Evolutionary conservation across 345 rosid species (phyloP).

Genomic region (Crucihimalaya himalaica): DNA sequence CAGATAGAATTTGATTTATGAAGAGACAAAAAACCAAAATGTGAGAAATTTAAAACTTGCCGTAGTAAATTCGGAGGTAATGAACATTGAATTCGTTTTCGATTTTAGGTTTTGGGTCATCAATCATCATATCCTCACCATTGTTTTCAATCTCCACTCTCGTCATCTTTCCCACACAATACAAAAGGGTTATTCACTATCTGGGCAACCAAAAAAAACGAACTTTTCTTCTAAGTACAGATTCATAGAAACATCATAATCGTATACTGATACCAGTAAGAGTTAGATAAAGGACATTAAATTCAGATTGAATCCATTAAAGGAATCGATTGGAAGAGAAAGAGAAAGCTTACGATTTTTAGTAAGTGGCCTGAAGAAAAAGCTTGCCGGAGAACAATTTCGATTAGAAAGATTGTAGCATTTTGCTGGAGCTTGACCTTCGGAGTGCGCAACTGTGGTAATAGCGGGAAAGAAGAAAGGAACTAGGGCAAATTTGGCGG

Average conservation of each 20-base stretch:
- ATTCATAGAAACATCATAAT: not conserved
- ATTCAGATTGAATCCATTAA: not conserved
- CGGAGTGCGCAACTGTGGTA: not conserved
- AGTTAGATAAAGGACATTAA: not conserved
- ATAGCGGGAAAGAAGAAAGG: slow-evolving; percentile 27
- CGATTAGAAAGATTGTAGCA: no score
- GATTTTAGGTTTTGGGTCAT: slow-evolving; percentile 40
- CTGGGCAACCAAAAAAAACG: not conserved
- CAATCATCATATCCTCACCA: slow-evolving; percentile 63
- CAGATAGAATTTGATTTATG: not conserved
- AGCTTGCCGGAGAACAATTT: not conserved
- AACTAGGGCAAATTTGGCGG: slow-evolving; percentile 34
- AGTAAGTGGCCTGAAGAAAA: no score
- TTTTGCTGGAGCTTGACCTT: no score
- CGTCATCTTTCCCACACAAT: slow-evolving; percentile 37
- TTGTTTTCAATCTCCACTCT: slow-evolving; percentile 47
- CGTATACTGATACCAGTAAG: not conserved
- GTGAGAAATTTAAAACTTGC: slow-evolving; percentile 34
- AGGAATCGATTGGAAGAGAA: not conserved
- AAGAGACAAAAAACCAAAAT: not conserved
- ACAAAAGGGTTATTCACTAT: not conserved
- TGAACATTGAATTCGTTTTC: slow-evolving; percentile 54
- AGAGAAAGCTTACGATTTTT: slow-evolving; percentile 7
- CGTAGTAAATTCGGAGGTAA: slow-evolving; percentile 70
- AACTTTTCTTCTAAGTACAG: not conserved